Evolutionary conservation across 1,139 yeast genomes (phyloP).

Genomic region (Suhomyces bribrorum): DNA sequence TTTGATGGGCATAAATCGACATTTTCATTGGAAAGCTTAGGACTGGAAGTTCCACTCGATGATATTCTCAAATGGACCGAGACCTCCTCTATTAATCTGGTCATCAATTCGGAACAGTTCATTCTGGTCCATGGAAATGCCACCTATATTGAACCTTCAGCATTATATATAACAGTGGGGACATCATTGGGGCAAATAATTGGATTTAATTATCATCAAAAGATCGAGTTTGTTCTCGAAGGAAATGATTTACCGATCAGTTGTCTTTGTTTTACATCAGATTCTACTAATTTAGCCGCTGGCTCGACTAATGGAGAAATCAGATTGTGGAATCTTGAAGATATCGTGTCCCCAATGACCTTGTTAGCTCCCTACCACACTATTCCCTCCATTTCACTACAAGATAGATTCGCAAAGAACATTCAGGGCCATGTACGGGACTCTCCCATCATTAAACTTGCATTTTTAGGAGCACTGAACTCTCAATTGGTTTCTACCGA

Average conservation of each 20-base stretch:
- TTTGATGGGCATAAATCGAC: background rate
- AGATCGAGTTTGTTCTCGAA: conserved; percentile 42
- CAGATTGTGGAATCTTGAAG: conserved; percentile 31
- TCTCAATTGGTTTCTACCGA: conserved; percentile 63
- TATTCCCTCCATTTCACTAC: conserved; percentile 31
- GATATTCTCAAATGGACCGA: conserved; percentile 29
- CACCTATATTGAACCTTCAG: conserved; percentile 47
- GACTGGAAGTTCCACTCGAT: background rate
- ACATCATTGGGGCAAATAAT: conserved; percentile 60
- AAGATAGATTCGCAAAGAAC: conserved; percentile 29
- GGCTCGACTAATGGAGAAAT: conserved; percentile 36
- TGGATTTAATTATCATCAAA: conserved; percentile 66
- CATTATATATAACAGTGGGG: conserved; percentile 57
- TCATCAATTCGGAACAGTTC: conserved; percentile 28
- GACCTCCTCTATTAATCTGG: conserved; percentile 21
- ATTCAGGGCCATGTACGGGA: conserved; percentile 56
- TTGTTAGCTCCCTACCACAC: conserved; percentile 16
- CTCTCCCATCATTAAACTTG: conserved; percentile 47
- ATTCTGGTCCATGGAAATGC: conserved; percentile 49
- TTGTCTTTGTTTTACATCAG: conserved; percentile 34
- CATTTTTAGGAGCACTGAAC: conserved; percentile 58
- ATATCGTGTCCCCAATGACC: background rate
- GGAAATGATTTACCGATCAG: conserved; percentile 19
- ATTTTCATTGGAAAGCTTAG: conserved; percentile 1
- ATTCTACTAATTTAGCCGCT: conserved; percentile 34